Conservation (phyloP, 257 asterid species). For the Solanum stenotomum region DNA sequence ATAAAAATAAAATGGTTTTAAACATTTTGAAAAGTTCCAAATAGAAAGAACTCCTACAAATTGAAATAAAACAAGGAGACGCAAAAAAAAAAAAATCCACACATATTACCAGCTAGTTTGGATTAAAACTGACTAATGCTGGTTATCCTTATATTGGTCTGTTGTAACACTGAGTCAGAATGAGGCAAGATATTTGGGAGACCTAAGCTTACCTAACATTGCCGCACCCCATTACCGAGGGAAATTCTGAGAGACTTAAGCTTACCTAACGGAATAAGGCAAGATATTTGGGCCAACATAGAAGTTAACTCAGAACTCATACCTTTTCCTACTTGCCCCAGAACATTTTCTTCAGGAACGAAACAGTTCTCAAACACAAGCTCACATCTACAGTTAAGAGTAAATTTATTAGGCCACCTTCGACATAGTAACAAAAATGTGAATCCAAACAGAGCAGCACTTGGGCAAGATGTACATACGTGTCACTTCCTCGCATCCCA, state of each 20-base stretch:
- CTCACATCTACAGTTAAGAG: constrained; percentile 67
- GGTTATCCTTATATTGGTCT: neutral
- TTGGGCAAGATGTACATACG: constrained; percentile 43
- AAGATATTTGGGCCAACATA: neutral
- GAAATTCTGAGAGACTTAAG: neutral
- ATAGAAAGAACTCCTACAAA: neutral
- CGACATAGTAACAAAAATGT: neutral
- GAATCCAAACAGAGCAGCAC: constrained; percentile 1
- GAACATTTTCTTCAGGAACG: constrained; percentile 78
- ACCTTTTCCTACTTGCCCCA: constrained; percentile 99
- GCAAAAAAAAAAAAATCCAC: neutral
- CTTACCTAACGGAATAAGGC: neutral
- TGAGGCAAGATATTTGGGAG: neutral
- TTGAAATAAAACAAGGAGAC: neutral
- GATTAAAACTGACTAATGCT: neutral
- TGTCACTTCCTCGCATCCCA: constrained; percentile 99
- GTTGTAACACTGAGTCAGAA: neutral
- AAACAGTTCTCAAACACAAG: constrained; percentile 96
- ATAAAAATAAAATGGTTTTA: neutral
- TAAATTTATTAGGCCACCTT: constrained; percentile 5
- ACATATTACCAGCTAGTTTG: neutral
- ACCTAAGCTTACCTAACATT: neutral
- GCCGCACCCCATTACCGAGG: neutral
- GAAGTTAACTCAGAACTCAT: neutral
- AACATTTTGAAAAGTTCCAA: neutral